Percentiles rank a stretch among this genome's conserved stretches.
These are phyloP conservation scores for Pythium phragmitis DNA, from an alignment of 352 stramenopile species.

Conservation along the genomic window DNA sequence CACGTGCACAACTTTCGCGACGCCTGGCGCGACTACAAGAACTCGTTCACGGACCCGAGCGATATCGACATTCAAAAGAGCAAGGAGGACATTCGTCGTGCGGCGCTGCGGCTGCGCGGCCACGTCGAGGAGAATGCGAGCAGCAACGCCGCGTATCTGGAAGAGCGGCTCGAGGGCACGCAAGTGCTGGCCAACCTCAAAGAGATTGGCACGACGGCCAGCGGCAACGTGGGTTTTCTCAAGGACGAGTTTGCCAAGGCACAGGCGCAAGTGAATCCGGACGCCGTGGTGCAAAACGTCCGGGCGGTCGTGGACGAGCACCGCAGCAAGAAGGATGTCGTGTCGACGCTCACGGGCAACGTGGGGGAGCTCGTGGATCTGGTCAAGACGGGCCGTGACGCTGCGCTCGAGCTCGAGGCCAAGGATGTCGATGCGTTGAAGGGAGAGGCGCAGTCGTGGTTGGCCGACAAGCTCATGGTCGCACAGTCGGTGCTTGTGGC, in stretches of 20 bases:
- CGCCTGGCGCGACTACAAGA: constrained; percentile 75
- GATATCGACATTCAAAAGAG: constrained; percentile 62
- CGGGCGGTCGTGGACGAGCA: constrained; percentile 54
- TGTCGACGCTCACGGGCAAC: constrained; percentile 67
- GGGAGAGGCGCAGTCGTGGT: constrained; percentile 66
- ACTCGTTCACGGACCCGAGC: constrained; percentile 49
- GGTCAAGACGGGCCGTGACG: constrained; percentile 55
- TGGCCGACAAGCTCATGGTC: constrained; percentile 83
- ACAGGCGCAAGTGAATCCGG: constrained; percentile 59
- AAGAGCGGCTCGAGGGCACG: constrained; percentile 68
- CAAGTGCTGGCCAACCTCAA: constrained; percentile 60
- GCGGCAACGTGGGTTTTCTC: constrained; percentile 58
- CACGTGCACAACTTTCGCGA: constrained; percentile 58
- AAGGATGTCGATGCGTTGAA: constrained; percentile 67
- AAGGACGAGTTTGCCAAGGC: constrained; percentile 50
- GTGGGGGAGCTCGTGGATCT: constrained; percentile 66
- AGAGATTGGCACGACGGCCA: constrained; percentile 42
- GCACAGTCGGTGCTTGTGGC: constrained; percentile 76
- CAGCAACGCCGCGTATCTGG: constrained; percentile 59
- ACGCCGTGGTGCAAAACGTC: constrained; percentile 57
- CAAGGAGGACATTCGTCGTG: constrained; percentile 62
- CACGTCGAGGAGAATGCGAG: constrained; percentile 52
- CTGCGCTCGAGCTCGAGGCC: constrained; percentile 54
- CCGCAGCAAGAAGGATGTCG: constrained; percentile 69
- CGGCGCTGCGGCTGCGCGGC: constrained; percentile 42